phyloP scores from a whole-genome alignment of 345 rosid species.

The Eucalyptus regnans region DNA sequence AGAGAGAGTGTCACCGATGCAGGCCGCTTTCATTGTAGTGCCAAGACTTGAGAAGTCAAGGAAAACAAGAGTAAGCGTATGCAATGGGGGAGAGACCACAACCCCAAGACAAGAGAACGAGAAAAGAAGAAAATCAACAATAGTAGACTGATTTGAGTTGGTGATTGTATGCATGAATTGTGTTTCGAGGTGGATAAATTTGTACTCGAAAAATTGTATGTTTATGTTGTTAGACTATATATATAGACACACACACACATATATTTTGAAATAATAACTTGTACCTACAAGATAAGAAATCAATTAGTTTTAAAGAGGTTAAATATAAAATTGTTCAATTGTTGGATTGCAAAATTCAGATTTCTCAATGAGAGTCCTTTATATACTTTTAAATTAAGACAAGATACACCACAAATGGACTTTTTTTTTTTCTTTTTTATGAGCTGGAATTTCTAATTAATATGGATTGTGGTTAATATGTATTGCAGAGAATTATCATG shows the following conservation, averaged over 20 bases:
- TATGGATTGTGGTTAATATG: background rate
- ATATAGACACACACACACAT: too few relatives aligned
- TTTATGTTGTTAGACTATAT: background rate
- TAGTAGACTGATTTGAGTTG: background rate
- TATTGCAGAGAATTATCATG: background rate
- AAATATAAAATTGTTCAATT: background rate
- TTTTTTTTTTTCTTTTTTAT: background rate
- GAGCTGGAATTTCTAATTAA: background rate
- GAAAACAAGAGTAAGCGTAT: background rate
- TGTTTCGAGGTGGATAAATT: background rate
- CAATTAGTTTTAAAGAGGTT: background rate
- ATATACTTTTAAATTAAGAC: background rate
- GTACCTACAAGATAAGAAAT: background rate
- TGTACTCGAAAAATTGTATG: background rate
- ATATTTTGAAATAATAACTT: background rate
- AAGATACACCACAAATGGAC: background rate
- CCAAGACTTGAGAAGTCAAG: background rate
- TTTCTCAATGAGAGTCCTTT: background rate
- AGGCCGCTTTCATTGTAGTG: background rate
- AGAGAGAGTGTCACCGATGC: background rate
- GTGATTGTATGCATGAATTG: background rate
- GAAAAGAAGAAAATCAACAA: background rate
- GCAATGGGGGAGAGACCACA: fast-evolving
- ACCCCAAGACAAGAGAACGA: background rate
- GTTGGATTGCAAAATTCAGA: background rate